These are phyloP conservation scores for Parsonsia alboflavescens DNA, from an alignment of 257 asterid species.

Conservation along the genomic window DNA sequence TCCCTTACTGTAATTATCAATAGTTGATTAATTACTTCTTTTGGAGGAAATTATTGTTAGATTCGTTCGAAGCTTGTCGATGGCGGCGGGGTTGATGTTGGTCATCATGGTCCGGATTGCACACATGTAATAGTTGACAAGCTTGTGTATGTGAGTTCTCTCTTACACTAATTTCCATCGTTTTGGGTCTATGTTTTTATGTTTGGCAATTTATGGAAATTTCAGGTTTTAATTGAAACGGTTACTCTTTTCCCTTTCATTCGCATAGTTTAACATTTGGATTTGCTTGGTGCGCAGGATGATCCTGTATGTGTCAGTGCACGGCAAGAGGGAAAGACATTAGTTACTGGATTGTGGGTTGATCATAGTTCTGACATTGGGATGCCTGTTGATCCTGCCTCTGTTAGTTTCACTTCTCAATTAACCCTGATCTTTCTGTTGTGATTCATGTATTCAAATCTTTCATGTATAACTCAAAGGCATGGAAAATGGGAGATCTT, in stretches of 20 bases:
- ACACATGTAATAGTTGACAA: conserved; percentile 69
- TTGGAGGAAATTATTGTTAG: conserved; percentile 23
- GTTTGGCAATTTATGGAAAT: not conserved
- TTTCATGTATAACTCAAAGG: not conserved
- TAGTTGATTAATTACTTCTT: not conserved
- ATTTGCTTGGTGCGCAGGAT: conserved; percentile 40
- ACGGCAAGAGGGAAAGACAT: conserved; percentile 56
- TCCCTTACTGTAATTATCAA: not conserved
- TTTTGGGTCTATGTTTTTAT: not conserved
- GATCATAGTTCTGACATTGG: conserved; percentile 69
- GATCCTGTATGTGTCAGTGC: conserved; percentile 83
- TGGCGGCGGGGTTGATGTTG: conserved; percentile 75
- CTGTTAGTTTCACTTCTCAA: conserved; percentile 42
- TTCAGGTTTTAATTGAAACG: not conserved
- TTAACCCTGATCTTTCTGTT: not conserved
- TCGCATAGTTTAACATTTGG: not conserved
- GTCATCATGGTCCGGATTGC: conserved; percentile 57
- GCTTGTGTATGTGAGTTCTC: conserved; percentile 53
- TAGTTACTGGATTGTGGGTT: conserved; percentile 80
- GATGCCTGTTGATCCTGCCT: conserved; percentile 42
- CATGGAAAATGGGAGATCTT: not conserved
- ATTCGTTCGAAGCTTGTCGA: conserved; percentile 51
- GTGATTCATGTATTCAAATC: not conserved
- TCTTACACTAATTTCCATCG: not conserved
- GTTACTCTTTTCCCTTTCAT: not conserved